Percentiles rank a stretch among this genome's conserved stretches.
Evolutionary conservation across 805 yeast species (phyloP).

Genomic region (Lipomyces sp.): DNA sequence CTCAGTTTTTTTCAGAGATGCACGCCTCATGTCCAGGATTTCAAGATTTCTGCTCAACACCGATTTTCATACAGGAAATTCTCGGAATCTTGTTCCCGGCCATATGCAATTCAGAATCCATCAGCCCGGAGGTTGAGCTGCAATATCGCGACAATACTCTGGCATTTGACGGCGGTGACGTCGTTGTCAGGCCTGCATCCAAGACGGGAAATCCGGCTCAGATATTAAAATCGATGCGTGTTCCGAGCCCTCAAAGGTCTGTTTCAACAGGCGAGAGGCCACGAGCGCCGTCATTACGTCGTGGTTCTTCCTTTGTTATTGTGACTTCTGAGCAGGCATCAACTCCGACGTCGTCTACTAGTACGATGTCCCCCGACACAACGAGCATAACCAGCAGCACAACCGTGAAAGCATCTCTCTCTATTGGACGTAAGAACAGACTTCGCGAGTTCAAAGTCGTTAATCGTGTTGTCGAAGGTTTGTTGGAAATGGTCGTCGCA

Average conservation of each 20-base stretch:
- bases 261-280: constrained; percentile 11
- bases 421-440: constrained; percentile 1
- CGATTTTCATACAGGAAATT: constrained; percentile 24
- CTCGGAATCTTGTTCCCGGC: constrained; percentile 28
- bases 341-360: neutral
- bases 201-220: constrained; percentile 20
- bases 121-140: constrained; percentile 26
- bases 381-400: neutral
- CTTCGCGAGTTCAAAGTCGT: constrained; percentile 20
- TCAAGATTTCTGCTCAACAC: constrained; percentile 27
- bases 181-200: constrained; percentile 24
- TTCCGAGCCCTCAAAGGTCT: constrained; percentile 1
- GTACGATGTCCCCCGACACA: neutral
- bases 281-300: constrained; percentile 25
- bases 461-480: constrained; percentile 28
- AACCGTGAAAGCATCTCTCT: neutral
- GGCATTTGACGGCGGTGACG: constrained; percentile 25
- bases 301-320: constrained; percentile 27
- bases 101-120: constrained; percentile 25
- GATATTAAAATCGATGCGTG: constrained; percentile 18
- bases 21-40: constrained; percentile 28
- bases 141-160: constrained; percentile 23
- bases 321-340: constrained; percentile 17
- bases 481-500: constrained; percentile 30
- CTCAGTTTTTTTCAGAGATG: constrained; percentile 28